Conservation (phyloP, 2,329 filamentous ascomycete species). For the Fusarium verticillioides region DNA sequence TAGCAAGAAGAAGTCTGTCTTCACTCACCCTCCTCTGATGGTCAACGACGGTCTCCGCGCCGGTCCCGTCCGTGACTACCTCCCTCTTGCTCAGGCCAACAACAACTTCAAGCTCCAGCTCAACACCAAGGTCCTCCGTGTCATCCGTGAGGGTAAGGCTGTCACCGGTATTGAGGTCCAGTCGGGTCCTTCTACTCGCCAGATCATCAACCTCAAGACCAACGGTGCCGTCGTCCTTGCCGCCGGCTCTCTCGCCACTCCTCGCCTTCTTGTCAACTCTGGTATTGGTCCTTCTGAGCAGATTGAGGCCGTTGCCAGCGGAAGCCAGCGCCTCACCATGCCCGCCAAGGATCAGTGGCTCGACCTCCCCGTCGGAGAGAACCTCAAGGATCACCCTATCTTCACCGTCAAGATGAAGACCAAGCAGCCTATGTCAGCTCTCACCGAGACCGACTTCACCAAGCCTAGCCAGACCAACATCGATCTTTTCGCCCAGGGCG, state of each 20-base stretch:
- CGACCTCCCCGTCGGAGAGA: slow-evolving; percentile 67
- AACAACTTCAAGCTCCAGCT: slow-evolving; percentile 75
- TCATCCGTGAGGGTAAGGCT: slow-evolving; percentile 71
- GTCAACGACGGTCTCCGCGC: slow-evolving; percentile 73
- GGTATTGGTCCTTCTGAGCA: slow-evolving; percentile 74
- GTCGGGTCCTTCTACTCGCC: slow-evolving; percentile 61
- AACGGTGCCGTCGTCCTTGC: slow-evolving; percentile 67
- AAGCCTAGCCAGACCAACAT: slow-evolving; percentile 44
- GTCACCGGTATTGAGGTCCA: slow-evolving; percentile 77
- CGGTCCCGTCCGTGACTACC: slow-evolving; percentile 77
- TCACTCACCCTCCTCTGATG: slow-evolving; percentile 65
- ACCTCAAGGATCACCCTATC: slow-evolving; percentile 67
- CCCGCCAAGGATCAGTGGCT: slow-evolving; percentile 65
- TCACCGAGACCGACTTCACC: slow-evolving; percentile 32
- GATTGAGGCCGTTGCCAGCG: slow-evolving; percentile 62
- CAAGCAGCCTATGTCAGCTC: slow-evolving; percentile 54
- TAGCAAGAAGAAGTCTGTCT: slow-evolving; percentile 72
- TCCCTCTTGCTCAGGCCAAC: slow-evolving; percentile 68
- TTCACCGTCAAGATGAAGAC: slow-evolving; percentile 53
- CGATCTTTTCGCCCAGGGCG: slow-evolving; percentile 49
- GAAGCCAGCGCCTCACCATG: slow-evolving; percentile 63
- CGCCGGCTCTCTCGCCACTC: slow-evolving; percentile 75
- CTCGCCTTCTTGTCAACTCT: slow-evolving; percentile 70
- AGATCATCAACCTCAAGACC: slow-evolving; percentile 42
- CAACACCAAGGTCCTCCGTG: slow-evolving; percentile 73